Evolutionary conservation across 108 stramenopile species (phyloP).

Genomic region (Bacterosira constricta): DNA sequence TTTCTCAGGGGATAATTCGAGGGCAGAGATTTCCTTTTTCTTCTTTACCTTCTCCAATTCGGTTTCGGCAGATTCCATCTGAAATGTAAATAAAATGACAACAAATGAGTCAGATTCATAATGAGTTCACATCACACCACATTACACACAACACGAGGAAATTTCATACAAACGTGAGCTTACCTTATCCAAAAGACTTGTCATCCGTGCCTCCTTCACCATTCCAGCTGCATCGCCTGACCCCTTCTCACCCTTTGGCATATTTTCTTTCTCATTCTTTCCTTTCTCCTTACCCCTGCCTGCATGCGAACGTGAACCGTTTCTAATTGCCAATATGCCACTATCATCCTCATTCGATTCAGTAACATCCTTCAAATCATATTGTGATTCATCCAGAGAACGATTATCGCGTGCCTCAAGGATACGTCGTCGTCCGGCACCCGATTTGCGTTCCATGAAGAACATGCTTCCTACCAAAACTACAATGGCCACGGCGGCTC

Average conservation of each 20-base stretch:
- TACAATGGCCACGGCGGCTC: neutral
- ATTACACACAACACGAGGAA: no score
- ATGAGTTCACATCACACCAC: no score
- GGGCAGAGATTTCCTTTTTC: slow-evolving; percentile 6
- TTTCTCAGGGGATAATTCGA: neutral
- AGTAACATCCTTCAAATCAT: neutral
- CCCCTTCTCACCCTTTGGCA: neutral
- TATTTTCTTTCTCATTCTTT: neutral
- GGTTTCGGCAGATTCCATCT: neutral
- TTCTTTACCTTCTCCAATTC: neutral
- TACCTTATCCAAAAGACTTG: slow-evolving; percentile 6
- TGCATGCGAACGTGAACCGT: no score
- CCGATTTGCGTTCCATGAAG: neutral
- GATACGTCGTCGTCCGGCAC: neutral
- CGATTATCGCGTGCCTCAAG: neutral
- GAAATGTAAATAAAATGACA: neutral
- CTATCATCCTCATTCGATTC: no score
- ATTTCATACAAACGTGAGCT: neutral
- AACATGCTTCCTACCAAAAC: neutral
- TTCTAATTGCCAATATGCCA: no score
- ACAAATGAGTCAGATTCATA: neutral
- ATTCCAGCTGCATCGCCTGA: no score
- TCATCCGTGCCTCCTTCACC: slow-evolving; percentile 2
- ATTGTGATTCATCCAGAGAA: neutral
- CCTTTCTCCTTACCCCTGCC: no score